Base-by-base conservation (phyloP, 2,329 filamentous ascomycete genomes). In the Trichophyton verrucosum region DNA sequence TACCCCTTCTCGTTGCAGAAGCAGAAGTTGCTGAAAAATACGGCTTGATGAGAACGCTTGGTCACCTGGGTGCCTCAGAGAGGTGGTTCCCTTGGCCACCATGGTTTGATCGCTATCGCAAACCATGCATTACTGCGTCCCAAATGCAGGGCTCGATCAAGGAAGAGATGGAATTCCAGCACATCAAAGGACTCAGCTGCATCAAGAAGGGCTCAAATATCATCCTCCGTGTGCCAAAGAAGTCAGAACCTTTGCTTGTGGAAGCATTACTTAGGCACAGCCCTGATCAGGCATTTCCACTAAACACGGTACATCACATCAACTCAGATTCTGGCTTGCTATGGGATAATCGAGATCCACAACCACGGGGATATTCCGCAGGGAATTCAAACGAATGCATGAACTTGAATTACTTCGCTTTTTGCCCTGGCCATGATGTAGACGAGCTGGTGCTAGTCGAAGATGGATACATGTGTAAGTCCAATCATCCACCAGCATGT, bases 381-480 rank as follows among this genome's bases (percentile, higher is more conserved):
- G 61, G 61, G 9, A 63, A 22, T 24, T 61, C 61, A 36, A 59
- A 56, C 24, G 27, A 57, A n/a, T 61, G 59, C 27, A 63, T 61
- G 61, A 63, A 63, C 30, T 30, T 63, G 46, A 59, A 59, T 17
- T 61, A 40, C 57, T 59, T 63, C 30, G 57, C 60, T 15, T 63
- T 63, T 27, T 63, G 59, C 20, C 61, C 61, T 3, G 49, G 60
- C n/a, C 61, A 63, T 20, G 17, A 63, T 27, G 22, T 40, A 15
- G 57, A 63, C 17, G 60, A 61, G 24, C 60, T 63, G 20, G 42
- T 53, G 6, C 27, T 61, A 42, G 24, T 61, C 13, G 61, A 63
- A 38, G 61, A 63, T 17, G 61, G 61, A 2, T 63, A 58, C 49
- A 59, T 63, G 42, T 59, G 61, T 63, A 59, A 44, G 60, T 53